These are phyloP conservation scores for Phascolomyces articulosus DNA, from an alignment of 371 early-diverging fungal species.

Conservation along the genomic window DNA sequence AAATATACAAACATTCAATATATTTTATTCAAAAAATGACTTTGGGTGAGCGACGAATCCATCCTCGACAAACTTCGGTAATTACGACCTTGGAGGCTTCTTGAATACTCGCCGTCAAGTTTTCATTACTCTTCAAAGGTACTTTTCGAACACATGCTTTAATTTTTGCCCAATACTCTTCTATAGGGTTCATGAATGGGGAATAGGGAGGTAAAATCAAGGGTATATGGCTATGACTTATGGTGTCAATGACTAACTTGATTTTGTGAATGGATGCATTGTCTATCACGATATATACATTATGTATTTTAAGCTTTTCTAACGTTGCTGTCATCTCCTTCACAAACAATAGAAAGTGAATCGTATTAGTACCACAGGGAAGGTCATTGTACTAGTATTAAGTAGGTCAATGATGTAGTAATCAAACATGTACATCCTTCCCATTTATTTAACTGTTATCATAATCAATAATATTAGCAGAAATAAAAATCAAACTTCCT, in stretches of 20 bases:
- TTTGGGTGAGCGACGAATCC: too few species aligned
- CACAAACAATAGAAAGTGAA: neutral
- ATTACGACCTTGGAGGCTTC: too few species aligned
- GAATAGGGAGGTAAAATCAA: neutral
- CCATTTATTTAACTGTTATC: too few species aligned
- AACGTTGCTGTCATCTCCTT: neutral
- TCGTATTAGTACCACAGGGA: neutral
- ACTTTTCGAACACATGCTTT: neutral
- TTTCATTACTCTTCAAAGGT: neutral
- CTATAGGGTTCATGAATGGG: neutral
- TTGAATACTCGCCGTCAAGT: neutral
- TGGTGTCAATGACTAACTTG: neutral
- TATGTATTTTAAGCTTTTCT: neutral
- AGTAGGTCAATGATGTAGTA: too few species aligned
- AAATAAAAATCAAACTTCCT: too few species aligned
- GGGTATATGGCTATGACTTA: neutral
- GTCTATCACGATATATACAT: neutral
- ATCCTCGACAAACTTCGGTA: too few species aligned
- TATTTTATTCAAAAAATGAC: too few species aligned
- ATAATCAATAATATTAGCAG: too few species aligned
- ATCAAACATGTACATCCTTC: too few species aligned
- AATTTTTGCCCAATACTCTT: neutral
- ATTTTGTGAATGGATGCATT: neutral
- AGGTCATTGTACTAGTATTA: neutral
- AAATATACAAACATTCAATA: too few species aligned